Conservation (phyloP, 2,329 filamentous ascomycete species). For the Penicillium hesseltinei region DNA sequence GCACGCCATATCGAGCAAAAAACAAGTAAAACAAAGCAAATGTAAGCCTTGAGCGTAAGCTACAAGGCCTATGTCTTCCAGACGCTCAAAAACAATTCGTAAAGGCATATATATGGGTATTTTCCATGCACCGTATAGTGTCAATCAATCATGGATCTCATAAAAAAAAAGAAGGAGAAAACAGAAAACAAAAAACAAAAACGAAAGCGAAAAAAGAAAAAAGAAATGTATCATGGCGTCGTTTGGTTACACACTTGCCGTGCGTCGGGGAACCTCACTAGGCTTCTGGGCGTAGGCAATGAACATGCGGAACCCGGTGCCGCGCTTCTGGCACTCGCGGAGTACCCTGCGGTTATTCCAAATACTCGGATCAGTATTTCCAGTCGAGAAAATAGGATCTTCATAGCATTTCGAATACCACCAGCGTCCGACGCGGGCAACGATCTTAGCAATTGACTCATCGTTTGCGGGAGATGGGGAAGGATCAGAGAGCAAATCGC, state of each 20-base stretch:
- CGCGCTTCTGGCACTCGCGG: conserved; percentile 79
- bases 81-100: conserved; percentile 8
- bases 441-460: conserved; percentile 86
- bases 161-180: conserved; percentile 10
- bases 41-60: conserved; percentile 2
- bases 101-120: conserved; percentile 10
- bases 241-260: conserved; percentile 42
- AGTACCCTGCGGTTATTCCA: conserved; percentile 76
- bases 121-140: conserved; percentile 9
- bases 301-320: conserved; percentile 83
- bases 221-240: conserved; percentile 9
- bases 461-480: conserved; percentile 69
- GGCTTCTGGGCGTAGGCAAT: conserved; percentile 90
- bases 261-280: conserved; percentile 43
- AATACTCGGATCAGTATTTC: conserved; percentile 61
- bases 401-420: conserved; percentile 97
- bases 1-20: conserved; percentile 5
- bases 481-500: conserved; percentile 71
- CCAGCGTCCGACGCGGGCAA: conserved; percentile 87
- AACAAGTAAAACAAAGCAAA: conserved; percentile 11
- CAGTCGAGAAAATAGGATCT: conserved; percentile 53
- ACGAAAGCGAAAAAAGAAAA: not conserved
- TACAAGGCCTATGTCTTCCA: not conserved
- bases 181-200: no score
- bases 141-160: conserved; percentile 12